Base-by-base conservation (phyloP, 176 grass and related monocot genomes). In the Bonia amplexicaulis region DNA sequence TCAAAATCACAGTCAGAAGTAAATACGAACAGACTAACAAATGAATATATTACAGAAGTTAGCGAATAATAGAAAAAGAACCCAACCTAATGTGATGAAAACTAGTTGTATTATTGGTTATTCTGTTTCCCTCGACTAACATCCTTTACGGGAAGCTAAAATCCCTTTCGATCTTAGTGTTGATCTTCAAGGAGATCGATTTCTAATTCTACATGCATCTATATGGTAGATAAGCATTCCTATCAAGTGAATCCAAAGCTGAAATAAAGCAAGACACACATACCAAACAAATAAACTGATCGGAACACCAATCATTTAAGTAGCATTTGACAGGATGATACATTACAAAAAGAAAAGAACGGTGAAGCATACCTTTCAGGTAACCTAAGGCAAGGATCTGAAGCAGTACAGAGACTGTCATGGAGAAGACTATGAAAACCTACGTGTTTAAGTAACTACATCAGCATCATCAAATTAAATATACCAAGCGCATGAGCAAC, bases 361-460 rank as follows among this genome's bases (percentile, higher is more conserved):
- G 25, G 54, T 22, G 7, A 60, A 12, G 39, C 48, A 25, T 91
- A 95, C 96, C 90, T 88, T 94, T 94, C 44, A 98, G 84, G 82
- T 91, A 98, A 73, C 83, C 88, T 82, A 98, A 90, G 87, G 88
- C 70, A 76, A 95, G 89, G 70, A 94, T 87, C 83, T 98, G 87
- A 86, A 98, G 87, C 31, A 95, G 35, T 33, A 89, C 83, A 63
- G 91, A 91, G 14, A 90, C 69, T 7, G 66, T 17, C 53, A 91
- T 69, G 62, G 96, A 92, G 77, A 98, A 98, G 59, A 80, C 20
- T 33, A 98, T 90, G 80, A 98, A 98, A 3, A 95, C 83, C 96
- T 98, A 80, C 44, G 86, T 77, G 51, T 35, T 87, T 49, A 88
- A 68, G 81, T 58, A 76, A 67, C 35, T 22, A 66, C 42, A 83